Evolutionary conservation across 2,329 filamentous ascomycete genomes (phyloP), one percentile per base, ranked within the genome.

Genomic region (Gnomoniopsis smithogilvyi): DNA sequence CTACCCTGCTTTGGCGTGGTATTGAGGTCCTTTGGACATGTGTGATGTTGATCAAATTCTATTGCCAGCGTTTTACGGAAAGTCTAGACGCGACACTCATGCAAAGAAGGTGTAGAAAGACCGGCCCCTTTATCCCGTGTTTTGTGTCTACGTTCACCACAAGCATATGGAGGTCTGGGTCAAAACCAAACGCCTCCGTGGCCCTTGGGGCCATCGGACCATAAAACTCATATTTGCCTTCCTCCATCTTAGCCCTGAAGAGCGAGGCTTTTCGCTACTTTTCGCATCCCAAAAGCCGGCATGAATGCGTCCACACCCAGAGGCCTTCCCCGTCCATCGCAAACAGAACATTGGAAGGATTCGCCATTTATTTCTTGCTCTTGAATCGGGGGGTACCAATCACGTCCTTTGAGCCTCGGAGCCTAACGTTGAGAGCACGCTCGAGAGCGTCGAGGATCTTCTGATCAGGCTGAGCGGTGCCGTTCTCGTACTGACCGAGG

Each of bases 401-500:
- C 73, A 97, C 95, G 76, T 94, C 91, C 69, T 79, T 80, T 8
- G 26, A 30, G 60, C 95, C 92, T 66, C 93, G 84, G 70, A 97
- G 82, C 80, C 96, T 92, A 69, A 96, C 85, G 69, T 95, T 94
- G 73, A 97, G 85, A 63, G 91, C 86, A 56, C 88, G 83, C 84
- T 96, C 92, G 83, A 96, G 91, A 66, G 82, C 78, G 61, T 76
- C 75, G 59, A 96, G 80, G 56, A 96, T 79, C 80, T 93, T 92
- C 77, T 96, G 92, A 78, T 96, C 92, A 59, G 90, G 93, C 49
- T 83, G 69, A 59, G 87, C 92, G 67, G 80, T 84, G 67, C 90
- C 92, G 66, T 88, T 84, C 86, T 98, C 94, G 70, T 96, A 92
- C 68, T 92, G 88, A 70, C 89, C 90, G 64, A 98, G 83, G 66